phyloP scores from a whole-genome alignment of 1,284 basidiomycete species.

The Cryptococcus neoformans region DNA sequence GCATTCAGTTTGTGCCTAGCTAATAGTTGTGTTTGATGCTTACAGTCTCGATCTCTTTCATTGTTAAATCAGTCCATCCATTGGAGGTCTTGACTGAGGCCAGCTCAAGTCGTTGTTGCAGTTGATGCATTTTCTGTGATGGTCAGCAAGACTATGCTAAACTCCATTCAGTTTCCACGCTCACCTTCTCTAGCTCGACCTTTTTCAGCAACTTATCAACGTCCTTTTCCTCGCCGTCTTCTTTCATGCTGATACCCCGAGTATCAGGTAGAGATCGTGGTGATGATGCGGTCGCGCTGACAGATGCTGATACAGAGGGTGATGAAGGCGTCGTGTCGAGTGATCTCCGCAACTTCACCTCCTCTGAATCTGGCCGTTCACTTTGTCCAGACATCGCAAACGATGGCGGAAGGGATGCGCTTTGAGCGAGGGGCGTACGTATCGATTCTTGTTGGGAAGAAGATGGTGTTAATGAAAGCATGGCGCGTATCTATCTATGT shows the following conservation, averaged over 20 bases:
- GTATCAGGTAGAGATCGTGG: constrained; percentile 1
- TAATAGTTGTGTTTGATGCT: constrained; percentile 2
- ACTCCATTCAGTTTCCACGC: constrained; percentile 5
- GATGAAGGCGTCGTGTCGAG: constrained; percentile 7
- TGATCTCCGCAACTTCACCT: too few species aligned
- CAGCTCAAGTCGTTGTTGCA: constrained; percentile 46
- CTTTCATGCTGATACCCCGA: not conserved
- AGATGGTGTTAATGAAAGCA: too few species aligned
- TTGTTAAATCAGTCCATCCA: constrained; percentile 44
- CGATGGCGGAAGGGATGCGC: too few species aligned
- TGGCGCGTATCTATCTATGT: too few species aligned
- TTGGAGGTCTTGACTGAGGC: constrained; percentile 44
- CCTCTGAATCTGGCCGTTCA: too few species aligned
- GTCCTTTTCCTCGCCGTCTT: constrained; percentile 22
- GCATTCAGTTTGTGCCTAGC: not conserved
- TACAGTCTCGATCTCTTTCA: constrained; percentile 44
- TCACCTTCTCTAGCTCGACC: constrained; percentile 47
- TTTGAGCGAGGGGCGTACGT: too few species aligned
- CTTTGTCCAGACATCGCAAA: too few species aligned
- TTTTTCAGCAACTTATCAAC: constrained; percentile 39
- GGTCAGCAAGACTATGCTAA: constrained; percentile 2
- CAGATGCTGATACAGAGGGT: constrained; percentile 3
- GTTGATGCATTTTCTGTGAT: constrained; percentile 37
- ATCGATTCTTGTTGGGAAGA: too few species aligned
- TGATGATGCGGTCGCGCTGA: constrained; percentile 5